Percentiles rank a stretch among this genome's conserved stretches.
These are phyloP conservation scores for Dispira parvispora DNA, from an alignment of 192 early-diverging fungal genomes.

Conservation along the genomic window DNA sequence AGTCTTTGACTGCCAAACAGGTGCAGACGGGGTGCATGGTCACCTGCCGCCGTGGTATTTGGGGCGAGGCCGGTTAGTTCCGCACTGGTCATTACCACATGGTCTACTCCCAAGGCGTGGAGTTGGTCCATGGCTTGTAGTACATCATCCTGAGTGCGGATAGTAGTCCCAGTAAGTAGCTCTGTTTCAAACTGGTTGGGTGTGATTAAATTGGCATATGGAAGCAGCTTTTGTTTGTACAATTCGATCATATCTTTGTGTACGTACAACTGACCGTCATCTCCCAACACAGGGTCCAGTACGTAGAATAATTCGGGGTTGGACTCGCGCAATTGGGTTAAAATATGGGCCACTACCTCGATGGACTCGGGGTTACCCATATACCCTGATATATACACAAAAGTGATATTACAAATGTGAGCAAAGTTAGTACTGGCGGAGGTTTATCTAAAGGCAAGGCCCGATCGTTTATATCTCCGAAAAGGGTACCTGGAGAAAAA, in stretches of 20 bases:
- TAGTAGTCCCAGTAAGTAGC: slow-evolving; percentile 39
- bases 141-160: slow-evolving; percentile 32
- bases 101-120: slow-evolving; percentile 44
- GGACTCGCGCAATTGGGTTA: slow-evolving; percentile 28
- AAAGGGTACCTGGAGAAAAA: not conserved
- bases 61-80: slow-evolving; percentile 14
- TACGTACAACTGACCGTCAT: slow-evolving; percentile 71
- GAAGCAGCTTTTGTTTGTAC: slow-evolving; percentile 53
- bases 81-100: slow-evolving; percentile 67
- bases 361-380: slow-evolving; percentile 59
- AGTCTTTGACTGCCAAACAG: slow-evolving; percentile 28
- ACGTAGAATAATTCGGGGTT: slow-evolving; percentile 38
- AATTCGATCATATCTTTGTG: slow-evolving; percentile 54
- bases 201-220: slow-evolving; percentile 58
- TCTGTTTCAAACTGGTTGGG: slow-evolving; percentile 89
- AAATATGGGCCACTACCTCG: slow-evolving; percentile 32
- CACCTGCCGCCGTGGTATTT: slow-evolving; percentile 1
- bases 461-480: too few species aligned
- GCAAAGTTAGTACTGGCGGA: too few species aligned
- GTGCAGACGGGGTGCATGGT: slow-evolving; percentile 14
- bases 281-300: slow-evolving; percentile 83
- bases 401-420: too few species aligned
- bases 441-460: too few species aligned
- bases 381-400: slow-evolving; percentile 63
- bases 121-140: slow-evolving; percentile 36